Percentiles rank a stretch among this genome's conserved stretches.
These are phyloP conservation scores for Peterozyma toletana DNA, from an alignment of 805 yeast species.

Conservation along the genomic window DNA sequence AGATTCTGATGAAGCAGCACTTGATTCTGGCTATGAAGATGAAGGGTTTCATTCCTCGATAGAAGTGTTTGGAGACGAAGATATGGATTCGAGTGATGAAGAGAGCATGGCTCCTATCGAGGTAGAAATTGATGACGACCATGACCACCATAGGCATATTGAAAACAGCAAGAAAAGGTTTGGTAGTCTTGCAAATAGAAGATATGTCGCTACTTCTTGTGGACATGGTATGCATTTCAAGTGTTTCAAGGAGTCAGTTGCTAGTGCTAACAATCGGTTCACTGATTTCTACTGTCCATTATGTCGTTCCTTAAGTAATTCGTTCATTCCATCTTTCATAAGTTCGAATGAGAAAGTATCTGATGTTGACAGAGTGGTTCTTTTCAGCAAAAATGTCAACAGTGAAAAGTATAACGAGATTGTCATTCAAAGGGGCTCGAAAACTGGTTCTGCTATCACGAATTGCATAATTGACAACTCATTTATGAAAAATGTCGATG, in stretches of 20 bases:
- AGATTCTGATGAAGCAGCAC: not conserved
- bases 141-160: conserved; percentile 1
- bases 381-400: not conserved
- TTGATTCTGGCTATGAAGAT: not conserved
- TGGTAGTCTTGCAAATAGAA: conserved; percentile 11
- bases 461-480: conserved; percentile 20
- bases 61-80: too few relatives aligned
- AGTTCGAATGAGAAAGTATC: conserved; percentile 15
- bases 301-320: conserved; percentile 37
- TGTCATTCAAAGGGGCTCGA: conserved; percentile 17
- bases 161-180: not conserved
- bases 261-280: conserved; percentile 12
- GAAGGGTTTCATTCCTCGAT: not conserved
- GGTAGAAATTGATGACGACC: conserved; percentile 1
- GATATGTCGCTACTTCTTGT: conserved; percentile 34
- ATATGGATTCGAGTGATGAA: not conserved
- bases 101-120: conserved; percentile 3
- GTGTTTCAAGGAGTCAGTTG: conserved; percentile 30
- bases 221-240: conserved; percentile 45
- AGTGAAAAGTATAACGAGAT: conserved; percentile 17
- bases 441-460: conserved; percentile 21
- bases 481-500: conserved; percentile 11
- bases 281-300: conserved; percentile 38
- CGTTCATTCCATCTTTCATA: conserved; percentile 36
- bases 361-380: not conserved